phyloP scores from a whole-genome alignment of 805 yeast species.

The Candida corydali region DNA sequence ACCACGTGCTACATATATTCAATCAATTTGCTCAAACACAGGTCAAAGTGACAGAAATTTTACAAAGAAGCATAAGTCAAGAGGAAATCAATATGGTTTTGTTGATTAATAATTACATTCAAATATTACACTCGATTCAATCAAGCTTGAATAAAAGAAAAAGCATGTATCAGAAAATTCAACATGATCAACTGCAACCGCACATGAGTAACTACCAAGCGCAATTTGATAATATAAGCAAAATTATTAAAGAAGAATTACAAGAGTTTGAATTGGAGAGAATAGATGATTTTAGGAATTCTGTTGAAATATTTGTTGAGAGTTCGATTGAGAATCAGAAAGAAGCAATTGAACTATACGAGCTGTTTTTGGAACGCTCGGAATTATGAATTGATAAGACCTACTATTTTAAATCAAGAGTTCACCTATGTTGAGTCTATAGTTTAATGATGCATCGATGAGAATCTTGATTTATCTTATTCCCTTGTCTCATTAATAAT shows the following conservation, averaged over 20 bases:
- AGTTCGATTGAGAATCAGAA: constrained; percentile 90
- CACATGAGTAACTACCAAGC: constrained; percentile 47
- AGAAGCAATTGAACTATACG: constrained; percentile 86
- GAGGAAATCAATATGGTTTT: constrained; percentile 84
- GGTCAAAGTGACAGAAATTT: constrained; percentile 61
- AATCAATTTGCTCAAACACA: constrained; percentile 71
- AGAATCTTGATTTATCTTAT: too few species aligned
- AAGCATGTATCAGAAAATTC: constrained; percentile 48
- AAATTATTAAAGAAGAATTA: constrained; percentile 64
- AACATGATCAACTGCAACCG: constrained; percentile 63
- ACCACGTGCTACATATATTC: constrained; percentile 64
- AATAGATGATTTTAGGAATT: constrained; percentile 78
- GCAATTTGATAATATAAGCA: constrained; percentile 61
- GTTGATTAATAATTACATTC: constrained; percentile 81
- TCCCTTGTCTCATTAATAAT: too few species aligned
- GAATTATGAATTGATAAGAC: neutral
- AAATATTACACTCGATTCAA: constrained; percentile 71
- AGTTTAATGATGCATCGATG: too few species aligned
- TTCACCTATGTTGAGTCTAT: too few species aligned
- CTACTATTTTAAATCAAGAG: too few species aligned
- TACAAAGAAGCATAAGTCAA: constrained; percentile 76
- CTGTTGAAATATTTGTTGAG: constrained; percentile 87
- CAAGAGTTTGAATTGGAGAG: constrained; percentile 68
- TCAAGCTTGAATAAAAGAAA: constrained; percentile 72
- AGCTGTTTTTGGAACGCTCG: constrained; percentile 66